Evolutionary conservation across 768 basidiomycete species (phyloP), one percentile per base, ranked within the genome.

Genomic region (Mycena olivaceomarginata): DNA sequence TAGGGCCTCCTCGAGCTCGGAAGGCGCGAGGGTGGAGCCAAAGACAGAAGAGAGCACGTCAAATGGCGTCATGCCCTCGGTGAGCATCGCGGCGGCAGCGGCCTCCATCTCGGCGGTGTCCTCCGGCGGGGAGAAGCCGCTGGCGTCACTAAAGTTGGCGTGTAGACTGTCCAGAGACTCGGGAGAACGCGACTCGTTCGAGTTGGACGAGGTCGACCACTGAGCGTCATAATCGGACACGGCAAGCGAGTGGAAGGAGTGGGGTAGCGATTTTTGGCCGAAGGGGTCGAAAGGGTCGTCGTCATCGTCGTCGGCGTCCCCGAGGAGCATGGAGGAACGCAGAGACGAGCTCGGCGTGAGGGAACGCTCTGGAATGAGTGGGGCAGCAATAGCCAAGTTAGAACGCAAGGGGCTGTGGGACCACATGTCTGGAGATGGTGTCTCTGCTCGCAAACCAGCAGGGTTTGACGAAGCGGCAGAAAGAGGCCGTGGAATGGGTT

Each of bases 1-100:
- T 2, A 99, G 90, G 0, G 98, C 98, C 70, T 99, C 97, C 85
- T 99, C 98, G 9, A 99, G 89, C 82, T 99, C 97, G 4, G 94
- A 94, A 4, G 97, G 94, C 0, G 97, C 94, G 12, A 99, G 90
- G 2, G 96, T 93, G 2, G 96, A 94, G 18, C 96, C 97, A 83
- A 99, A 99, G 51, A 99, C 96, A 57, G 96, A 97, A 82, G 92
- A 93, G 22, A 99, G 93, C 57, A 99, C 97, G 81, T 99, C 98
- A 81, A 99, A 95, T 1, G 98, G 98, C 1, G 98, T 98, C 97
- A 99, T 98, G 59, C 97, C 97, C 83, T 96, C 95, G 0, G 94
- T 95, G 67, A 96, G 90, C 85, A 92, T 88, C 45, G 91, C 91
- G 46, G 89, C 86, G 15, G 89, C 89, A 48, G 94, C 91, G 8